These are phyloP conservation scores for Aureobasidium melanogenum DNA, from an alignment of 2,329 filamentous ascomycete species.

Conservation along the genomic window DNA sequence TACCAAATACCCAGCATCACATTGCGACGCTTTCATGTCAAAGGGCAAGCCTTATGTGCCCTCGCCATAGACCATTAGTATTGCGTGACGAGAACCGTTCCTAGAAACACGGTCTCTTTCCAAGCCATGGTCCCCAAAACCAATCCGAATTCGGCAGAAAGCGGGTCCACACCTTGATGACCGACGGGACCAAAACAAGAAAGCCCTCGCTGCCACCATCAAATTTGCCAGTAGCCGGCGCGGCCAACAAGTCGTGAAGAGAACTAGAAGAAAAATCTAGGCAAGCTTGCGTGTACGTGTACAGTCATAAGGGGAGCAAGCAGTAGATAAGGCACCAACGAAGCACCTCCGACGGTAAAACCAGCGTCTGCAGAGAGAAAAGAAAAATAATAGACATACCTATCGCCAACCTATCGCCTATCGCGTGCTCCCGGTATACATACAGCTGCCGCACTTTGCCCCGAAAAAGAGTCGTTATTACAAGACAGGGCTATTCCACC, in stretches of 20 bases:
- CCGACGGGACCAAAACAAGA: not conserved
- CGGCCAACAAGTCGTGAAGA: not conserved
- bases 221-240: not conserved
- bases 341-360: not conserved
- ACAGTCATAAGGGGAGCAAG: not conserved
- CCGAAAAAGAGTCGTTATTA: not conserved
- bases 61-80: not conserved
- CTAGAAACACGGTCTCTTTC: not conserved
- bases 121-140: not conserved
- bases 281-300: conserved; percentile 1
- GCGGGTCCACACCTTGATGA: not conserved
- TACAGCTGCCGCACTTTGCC: not conserved
- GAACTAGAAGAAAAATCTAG: not conserved
- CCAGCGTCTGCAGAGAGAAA: not conserved
- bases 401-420: not conserved
- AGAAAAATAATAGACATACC: not conserved
- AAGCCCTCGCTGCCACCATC: not conserved
- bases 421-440: not conserved
- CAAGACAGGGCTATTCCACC: not conserved
- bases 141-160: conserved; percentile 1
- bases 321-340: not conserved
- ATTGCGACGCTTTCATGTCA: not conserved
- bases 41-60: not conserved
- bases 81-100: conserved; percentile 1
- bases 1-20: not conserved